Evolutionary conservation across 371 early-diverging fungal genomes (phyloP).

Genomic region (Circinella umbellata): DNA sequence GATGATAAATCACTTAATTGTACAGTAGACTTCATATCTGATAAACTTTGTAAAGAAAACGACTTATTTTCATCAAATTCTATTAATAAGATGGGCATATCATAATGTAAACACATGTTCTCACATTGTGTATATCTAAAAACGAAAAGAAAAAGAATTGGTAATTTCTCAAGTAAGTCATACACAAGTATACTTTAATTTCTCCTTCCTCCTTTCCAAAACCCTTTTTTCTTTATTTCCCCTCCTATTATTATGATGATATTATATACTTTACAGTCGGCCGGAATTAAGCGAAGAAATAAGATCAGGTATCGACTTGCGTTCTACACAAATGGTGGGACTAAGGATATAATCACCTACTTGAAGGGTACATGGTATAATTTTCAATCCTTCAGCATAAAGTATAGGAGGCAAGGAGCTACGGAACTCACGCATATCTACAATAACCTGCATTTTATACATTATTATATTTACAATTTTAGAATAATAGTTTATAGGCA

Average conservation of each 20-base stretch:
- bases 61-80: constrained; percentile 92
- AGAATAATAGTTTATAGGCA: not conserved
- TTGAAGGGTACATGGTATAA: constrained; percentile 86
- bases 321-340: constrained; percentile 89
- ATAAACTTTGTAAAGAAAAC: constrained; percentile 69
- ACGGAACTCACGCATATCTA: constrained; percentile 96
- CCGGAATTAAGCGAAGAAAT: constrained; percentile 86
- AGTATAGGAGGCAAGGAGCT: constrained; percentile 90
- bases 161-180: too few species aligned
- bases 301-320: constrained; percentile 94
- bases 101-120: constrained; percentile 88
- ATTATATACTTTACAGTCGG: constrained; percentile 65
- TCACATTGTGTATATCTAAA: constrained; percentile 86
- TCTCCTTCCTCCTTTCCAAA: too few species aligned
- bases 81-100: constrained; percentile 83
- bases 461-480: not conserved
- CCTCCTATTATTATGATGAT: not conserved
- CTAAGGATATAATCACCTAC: constrained; percentile 97
- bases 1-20: constrained; percentile 64
- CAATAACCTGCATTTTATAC: constrained; percentile 60
- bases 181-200: too few species aligned
- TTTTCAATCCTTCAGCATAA: constrained; percentile 76
- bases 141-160: too few species aligned
- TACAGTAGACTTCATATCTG: constrained; percentile 66
- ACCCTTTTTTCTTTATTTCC: not conserved